A percentile compares a stretch with the other conserved stretches of the same genome.
phyloP scores from a whole-genome alignment of 2,329 filamentous ascomycete genomes.

The Sporothrix curviconia region DNA sequence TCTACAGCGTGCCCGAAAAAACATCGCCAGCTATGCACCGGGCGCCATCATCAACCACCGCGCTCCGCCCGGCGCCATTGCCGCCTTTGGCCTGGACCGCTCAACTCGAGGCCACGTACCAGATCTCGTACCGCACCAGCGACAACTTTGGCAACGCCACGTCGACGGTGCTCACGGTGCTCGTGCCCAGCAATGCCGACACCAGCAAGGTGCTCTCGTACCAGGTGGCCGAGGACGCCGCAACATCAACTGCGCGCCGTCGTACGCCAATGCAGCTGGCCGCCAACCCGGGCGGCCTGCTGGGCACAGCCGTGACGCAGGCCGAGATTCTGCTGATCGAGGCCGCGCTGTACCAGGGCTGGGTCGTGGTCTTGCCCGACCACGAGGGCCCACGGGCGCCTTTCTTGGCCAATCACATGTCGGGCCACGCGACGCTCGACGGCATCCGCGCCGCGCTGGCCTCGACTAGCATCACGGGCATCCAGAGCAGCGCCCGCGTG shows the following conservation, averaged over 20 bases:
- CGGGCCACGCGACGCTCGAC: conserved; percentile 32
- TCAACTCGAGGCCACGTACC: conserved; percentile 6
- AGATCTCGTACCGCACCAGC: conserved; percentile 15
- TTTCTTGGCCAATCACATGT: conserved; percentile 34
- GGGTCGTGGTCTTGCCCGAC: conserved; percentile 39
- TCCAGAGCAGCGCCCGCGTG: conserved; percentile 26
- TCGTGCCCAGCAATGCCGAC: conserved; percentile 9
- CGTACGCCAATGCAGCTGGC: conserved; percentile 25
- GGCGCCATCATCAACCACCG: conserved; percentile 11
- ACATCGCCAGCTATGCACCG: conserved; percentile 2
- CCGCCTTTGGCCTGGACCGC: not conserved
- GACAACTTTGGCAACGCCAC: conserved; percentile 12
- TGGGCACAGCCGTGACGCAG: conserved; percentile 18
- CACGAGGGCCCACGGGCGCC: conserved; percentile 36
- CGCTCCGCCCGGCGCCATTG: conserved; percentile 8
- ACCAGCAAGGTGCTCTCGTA: conserved; percentile 29
- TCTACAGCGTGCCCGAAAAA: conserved; percentile 12
- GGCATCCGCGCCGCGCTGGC: conserved; percentile 1
- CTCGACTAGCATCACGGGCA: conserved; percentile 18
- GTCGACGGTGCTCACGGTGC: conserved; percentile 5
- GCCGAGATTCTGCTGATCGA: conserved; percentile 23
- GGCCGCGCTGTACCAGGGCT: conserved; percentile 34
- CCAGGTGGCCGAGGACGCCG: conserved; percentile 34
- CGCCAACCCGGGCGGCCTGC: not conserved
- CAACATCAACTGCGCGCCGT: conserved; percentile 33